Evolutionary conservation across 139 green algal species (phyloP).

Genomic region (Tetraselmis chui): DNA sequence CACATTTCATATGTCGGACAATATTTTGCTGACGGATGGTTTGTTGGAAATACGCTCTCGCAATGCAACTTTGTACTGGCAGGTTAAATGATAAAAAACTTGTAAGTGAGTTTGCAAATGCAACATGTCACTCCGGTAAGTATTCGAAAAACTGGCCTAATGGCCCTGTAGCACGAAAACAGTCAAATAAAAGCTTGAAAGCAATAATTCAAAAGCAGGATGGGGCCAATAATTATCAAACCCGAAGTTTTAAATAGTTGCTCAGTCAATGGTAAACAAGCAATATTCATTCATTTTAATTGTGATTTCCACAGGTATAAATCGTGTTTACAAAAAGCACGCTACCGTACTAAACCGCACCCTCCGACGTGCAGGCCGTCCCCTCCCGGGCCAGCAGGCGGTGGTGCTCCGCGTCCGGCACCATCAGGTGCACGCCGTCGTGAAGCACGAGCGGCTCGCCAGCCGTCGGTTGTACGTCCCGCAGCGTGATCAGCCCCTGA

Average conservation of each 20-base stretch:
- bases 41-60: neutral
- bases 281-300: no score
- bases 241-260: no score
- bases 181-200: neutral
- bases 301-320: neutral
- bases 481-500: no score
- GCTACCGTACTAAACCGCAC: no score
- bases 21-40: neutral
- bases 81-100: no score
- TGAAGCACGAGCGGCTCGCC: slow-evolving; percentile 22
- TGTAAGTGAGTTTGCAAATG: no score
- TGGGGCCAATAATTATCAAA: neutral
- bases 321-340: neutral
- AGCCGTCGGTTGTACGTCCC: no score
- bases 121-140: no score
- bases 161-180: no score
- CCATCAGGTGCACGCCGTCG: slow-evolving; percentile 69
- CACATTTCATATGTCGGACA: neutral
- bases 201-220: neutral
- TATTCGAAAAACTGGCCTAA: no score
- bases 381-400: slow-evolving; percentile 34
- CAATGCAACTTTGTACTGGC: neutral
- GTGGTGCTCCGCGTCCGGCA: slow-evolving; percentile 54
- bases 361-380: slow-evolving; percentile 5
- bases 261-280: neutral